phyloP scores from a whole-genome alignment of 2,329 filamentous ascomycete species.

The Aspergillus sclerotialis region DNA sequence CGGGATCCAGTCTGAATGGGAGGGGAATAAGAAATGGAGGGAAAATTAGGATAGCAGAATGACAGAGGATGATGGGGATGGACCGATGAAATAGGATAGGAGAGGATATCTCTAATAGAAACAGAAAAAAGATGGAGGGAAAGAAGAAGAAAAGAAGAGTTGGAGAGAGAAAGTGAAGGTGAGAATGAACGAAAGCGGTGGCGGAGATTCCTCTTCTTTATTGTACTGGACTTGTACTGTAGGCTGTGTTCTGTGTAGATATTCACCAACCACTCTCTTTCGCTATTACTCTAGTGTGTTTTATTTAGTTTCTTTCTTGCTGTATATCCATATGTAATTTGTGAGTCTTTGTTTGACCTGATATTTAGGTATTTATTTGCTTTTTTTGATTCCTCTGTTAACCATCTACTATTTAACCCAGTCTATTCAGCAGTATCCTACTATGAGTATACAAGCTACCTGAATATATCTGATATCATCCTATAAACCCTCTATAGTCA shows the following conservation, averaged over 20 bases:
- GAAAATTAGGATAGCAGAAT: conserved; percentile 14
- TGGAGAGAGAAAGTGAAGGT: conserved; percentile 13
- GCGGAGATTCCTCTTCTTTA: not conserved
- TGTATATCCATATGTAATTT: no score
- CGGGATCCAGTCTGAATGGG: conserved; percentile 11
- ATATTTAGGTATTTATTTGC: no score
- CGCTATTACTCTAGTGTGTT: not conserved
- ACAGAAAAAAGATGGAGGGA: conserved; percentile 16
- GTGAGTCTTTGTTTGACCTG: no score
- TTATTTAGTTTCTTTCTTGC: no score
- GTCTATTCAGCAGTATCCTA: no score
- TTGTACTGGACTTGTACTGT: no score
- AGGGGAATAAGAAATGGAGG: conserved; percentile 7
- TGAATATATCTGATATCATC: not conserved
- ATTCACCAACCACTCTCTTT: not conserved
- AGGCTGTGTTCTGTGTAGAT: no score
- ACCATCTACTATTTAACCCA: no score
- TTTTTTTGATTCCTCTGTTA: no score
- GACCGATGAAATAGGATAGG: not conserved
- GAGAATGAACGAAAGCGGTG: conserved; percentile 5
- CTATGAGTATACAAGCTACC: no score
- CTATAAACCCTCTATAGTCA: not conserved
- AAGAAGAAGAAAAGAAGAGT: conserved; percentile 11
- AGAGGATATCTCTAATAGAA: conserved; percentile 1
- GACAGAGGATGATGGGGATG: no score